A percentile compares a stretch with the other conserved stretches of the same genome.
phyloP scores from a whole-genome alignment of 176 grass and related monocot species.

The Saccharum spontaneum region DNA sequence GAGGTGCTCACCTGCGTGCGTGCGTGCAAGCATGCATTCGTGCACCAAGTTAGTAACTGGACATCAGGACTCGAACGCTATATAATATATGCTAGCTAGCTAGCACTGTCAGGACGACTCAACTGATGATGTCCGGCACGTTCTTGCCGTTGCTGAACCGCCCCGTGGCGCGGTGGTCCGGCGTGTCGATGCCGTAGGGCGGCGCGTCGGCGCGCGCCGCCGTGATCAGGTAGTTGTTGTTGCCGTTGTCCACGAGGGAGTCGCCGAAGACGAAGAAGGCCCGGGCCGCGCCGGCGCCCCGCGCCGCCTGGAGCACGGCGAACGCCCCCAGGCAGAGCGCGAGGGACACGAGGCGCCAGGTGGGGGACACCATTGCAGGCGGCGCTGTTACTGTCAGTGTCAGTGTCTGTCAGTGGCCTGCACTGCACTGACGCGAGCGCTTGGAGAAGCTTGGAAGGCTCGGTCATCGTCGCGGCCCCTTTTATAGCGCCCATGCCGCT shows the following conservation, averaged over 20 bases:
- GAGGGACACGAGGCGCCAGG: not conserved
- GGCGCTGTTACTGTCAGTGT: not conserved
- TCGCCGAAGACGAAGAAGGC: constrained; percentile 98
- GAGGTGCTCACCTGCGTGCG: constrained; percentile 64
- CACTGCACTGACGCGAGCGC: not conserved
- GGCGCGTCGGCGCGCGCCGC: constrained; percentile 69
- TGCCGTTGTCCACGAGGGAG: constrained; percentile 92
- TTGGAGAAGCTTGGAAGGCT: not conserved
- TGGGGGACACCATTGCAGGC: constrained; percentile 27
- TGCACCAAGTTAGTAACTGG: not conserved
- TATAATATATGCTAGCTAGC: no score
- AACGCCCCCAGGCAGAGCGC: not conserved
- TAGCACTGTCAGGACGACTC: not conserved
- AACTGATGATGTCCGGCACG: constrained; percentile 90
- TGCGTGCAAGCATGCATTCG: not conserved
- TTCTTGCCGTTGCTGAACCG: constrained; percentile 90
- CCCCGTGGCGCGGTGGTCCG: constrained; percentile 60
- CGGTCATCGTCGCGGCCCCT: not conserved
- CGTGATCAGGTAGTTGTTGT: constrained; percentile 85
- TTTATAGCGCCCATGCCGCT: constrained; percentile 15
- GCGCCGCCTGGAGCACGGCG: constrained; percentile 14
- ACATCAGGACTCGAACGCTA: no score
- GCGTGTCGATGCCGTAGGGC: constrained; percentile 82
- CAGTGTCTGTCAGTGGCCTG: not conserved
- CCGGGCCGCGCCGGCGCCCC: constrained; percentile 39